These are phyloP conservation scores for Paracoccidioides lutzii DNA, from an alignment of 2,329 filamentous ascomycete species.

Conservation along the genomic window DNA sequence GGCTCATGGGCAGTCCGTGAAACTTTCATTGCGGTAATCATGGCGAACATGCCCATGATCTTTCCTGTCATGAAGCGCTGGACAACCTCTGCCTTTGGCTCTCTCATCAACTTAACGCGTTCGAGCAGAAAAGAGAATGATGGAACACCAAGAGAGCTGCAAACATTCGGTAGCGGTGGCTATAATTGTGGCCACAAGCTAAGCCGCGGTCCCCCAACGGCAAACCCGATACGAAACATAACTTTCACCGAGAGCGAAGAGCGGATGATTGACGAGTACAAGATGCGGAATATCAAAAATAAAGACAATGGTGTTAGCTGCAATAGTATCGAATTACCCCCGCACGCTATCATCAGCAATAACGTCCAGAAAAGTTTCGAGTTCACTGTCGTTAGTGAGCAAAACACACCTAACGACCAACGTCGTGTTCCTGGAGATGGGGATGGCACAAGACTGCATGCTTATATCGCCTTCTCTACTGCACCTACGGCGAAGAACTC, in stretches of 20 bases:
- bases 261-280: neutral
- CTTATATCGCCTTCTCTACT: neutral
- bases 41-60: constrained; percentile 30
- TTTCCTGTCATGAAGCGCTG: neutral
- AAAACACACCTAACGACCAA: neutral
- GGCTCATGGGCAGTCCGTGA: constrained; percentile 31
- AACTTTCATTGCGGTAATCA: constrained; percentile 34
- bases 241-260: constrained; percentile 2
- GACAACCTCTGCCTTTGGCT: neutral
- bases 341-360: neutral
- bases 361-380: neutral
- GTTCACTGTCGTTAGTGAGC: neutral
- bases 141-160: neutral
- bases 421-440: neutral
- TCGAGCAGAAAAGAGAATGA: neutral
- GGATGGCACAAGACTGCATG: neutral
- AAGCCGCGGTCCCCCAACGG: neutral
- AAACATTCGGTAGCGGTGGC: neutral
- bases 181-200: neutral
- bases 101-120: neutral
- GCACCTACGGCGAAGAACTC: neutral
- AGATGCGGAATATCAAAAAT: neutral
- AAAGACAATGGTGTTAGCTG: neutral
- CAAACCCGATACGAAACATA: neutral
- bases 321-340: neutral